phyloP scores from a whole-genome alignment of 2,329 filamentous ascomycete genomes.

The Grosmannia clavigera region DNA sequence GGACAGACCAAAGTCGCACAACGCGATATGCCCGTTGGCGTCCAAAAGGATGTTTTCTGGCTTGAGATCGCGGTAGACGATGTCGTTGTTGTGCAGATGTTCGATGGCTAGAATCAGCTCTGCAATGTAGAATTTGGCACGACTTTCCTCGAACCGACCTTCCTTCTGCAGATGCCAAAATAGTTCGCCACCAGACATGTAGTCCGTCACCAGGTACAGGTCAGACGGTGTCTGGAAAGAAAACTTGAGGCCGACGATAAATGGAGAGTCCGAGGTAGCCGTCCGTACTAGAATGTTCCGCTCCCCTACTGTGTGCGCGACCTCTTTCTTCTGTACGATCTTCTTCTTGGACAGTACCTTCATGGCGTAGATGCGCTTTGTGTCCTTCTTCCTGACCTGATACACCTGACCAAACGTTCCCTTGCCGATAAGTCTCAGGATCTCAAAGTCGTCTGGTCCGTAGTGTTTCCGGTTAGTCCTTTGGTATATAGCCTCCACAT shows the following conservation, averaged over 20 bases:
- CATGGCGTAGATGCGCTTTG: conserved; percentile 94
- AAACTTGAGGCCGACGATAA: conserved; percentile 96
- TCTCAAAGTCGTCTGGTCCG: conserved; percentile 90
- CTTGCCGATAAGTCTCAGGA: conserved; percentile 92
- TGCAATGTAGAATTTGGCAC: conserved; percentile 97
- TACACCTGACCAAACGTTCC: conserved; percentile 98
- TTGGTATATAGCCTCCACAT: conserved; percentile 76
- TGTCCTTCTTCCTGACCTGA: conserved; percentile 95
- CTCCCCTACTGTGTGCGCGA: conserved; percentile 92
- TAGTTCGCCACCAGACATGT: conserved; percentile 96
- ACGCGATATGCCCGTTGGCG: conserved; percentile 92
- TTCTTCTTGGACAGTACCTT: conserved; percentile 99
- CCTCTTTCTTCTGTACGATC: conserved; percentile 99
- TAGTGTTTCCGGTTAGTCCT: conserved; percentile 81
- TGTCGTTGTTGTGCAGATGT: conserved; percentile 91
- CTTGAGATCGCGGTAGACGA: conserved; percentile 94
- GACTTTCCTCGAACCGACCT: conserved; percentile 83
- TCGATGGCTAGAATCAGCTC: conserved; percentile 92
- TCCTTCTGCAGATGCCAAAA: conserved; percentile 99
- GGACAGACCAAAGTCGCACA: conserved; percentile 94
- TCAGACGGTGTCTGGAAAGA: conserved; percentile 97
- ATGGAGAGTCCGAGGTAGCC: conserved; percentile 88
- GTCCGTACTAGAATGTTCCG: conserved; percentile 95
- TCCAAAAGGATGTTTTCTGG: conserved; percentile 96
- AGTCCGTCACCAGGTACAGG: conserved; percentile 95